Conservation (phyloP, 169 alveolate genomes). For the Plasmodium billcollinsi region DNA sequence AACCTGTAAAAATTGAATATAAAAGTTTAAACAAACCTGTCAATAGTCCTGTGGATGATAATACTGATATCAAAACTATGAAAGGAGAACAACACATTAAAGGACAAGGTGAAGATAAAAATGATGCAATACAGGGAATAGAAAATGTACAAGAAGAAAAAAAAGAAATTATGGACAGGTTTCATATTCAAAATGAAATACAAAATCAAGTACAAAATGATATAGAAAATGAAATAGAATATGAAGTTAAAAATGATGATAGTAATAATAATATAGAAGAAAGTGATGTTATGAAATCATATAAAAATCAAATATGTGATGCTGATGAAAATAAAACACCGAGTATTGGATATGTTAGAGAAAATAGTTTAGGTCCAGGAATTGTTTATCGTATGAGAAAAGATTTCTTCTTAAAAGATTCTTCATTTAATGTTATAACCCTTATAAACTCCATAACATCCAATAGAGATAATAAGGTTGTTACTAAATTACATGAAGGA, state of each 20-base stretch:
- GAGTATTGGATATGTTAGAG: background rate
- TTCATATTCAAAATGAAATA: no score
- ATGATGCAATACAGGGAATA: background rate
- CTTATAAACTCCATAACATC: constrained; percentile 52
- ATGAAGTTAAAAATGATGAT: background rate
- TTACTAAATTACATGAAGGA: constrained; percentile 43
- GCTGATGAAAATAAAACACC: background rate
- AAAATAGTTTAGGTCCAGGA: constrained; percentile 11
- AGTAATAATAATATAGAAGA: constrained; percentile 1
- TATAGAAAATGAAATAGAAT: background rate
- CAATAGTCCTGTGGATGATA: no score
- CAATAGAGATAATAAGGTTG: constrained; percentile 29
- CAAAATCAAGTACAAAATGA: background rate
- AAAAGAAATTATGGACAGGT: no score
- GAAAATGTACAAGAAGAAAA: background rate
- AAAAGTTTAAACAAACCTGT: background rate
- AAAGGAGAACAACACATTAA: constrained; percentile 4
- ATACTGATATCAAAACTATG: constrained; percentile 1
- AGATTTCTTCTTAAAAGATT: constrained; percentile 53
- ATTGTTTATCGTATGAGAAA: constrained; percentile 49
- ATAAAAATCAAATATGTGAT: constrained; percentile 15
- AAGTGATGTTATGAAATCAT: background rate
- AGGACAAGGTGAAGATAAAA: background rate
- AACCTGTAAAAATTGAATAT: constrained; percentile 8
- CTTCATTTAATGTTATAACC: constrained; percentile 56